These are phyloP conservation scores for Neoboletus magnificus DNA, from an alignment of 768 basidiomycete genomes.

Conservation along the genomic window DNA sequence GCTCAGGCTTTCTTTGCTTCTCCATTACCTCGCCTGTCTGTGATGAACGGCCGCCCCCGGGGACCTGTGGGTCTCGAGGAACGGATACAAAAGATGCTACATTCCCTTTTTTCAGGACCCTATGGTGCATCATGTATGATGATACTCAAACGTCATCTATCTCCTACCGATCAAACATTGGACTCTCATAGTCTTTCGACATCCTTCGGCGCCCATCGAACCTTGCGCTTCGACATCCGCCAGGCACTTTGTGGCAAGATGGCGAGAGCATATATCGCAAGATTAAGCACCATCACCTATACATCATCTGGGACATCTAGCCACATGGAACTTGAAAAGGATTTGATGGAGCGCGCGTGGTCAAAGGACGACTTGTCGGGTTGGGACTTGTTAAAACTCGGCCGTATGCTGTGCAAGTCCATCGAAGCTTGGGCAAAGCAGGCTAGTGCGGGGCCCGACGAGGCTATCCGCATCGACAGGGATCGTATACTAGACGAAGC, in stretches of 20 bases:
- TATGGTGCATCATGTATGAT: slow-evolving; percentile 64
- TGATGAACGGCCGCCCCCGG: slow-evolving; percentile 39
- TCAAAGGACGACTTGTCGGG: slow-evolving; percentile 62
- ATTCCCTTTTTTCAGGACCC: slow-evolving; percentile 57
- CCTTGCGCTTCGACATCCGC: slow-evolving; percentile 61
- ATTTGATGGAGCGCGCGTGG: slow-evolving; percentile 72
- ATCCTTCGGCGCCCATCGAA: slow-evolving; percentile 59
- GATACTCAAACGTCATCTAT: slow-evolving; percentile 57
- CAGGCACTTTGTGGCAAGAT: slow-evolving; percentile 58
- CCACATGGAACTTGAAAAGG: slow-evolving; percentile 56
- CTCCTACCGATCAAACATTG: slow-evolving; percentile 29
- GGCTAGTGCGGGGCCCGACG: slow-evolving; percentile 26
- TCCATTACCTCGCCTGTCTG: slow-evolving; percentile 65
- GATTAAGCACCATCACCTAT: slow-evolving; percentile 50
- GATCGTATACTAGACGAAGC: slow-evolving; percentile 67
- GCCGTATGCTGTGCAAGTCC: slow-evolving; percentile 50
- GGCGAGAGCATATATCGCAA: slow-evolving; percentile 62
- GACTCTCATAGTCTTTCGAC: slow-evolving; percentile 34
- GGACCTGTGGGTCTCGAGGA: slow-evolving; percentile 44
- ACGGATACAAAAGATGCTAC: slow-evolving; percentile 53
- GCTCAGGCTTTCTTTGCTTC: slow-evolving; percentile 61
- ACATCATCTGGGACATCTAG: slow-evolving; percentile 58
- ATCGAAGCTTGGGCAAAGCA: slow-evolving; percentile 56
- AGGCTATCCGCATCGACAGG: slow-evolving; percentile 33
- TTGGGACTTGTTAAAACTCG: slow-evolving; percentile 64